These are phyloP conservation scores for Glonium stellatum DNA, from an alignment of 495 filamentous ascomycete species.

Conservation along the genomic window DNA sequence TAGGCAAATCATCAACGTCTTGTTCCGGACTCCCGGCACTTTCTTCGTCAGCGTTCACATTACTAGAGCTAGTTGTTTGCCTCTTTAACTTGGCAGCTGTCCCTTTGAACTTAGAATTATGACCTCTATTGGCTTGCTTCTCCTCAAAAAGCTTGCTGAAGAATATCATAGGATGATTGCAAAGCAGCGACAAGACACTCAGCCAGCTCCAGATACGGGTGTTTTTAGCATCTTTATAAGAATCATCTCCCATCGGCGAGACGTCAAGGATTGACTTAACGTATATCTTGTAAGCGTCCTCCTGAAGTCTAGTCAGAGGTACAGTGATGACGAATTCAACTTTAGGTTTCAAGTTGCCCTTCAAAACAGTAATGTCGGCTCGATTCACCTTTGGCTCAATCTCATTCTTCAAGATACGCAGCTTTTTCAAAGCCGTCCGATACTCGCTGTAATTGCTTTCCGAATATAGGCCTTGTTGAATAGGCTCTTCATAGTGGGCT, in stretches of 20 bases:
- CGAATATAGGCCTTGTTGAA: slow-evolving; percentile 57
- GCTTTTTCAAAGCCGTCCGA: slow-evolving; percentile 54
- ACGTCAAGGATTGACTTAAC: slow-evolving; percentile 32
- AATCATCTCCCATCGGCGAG: slow-evolving; percentile 20
- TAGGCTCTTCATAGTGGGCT: slow-evolving; percentile 61
- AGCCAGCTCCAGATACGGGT: slow-evolving; percentile 45
- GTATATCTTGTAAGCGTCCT: slow-evolving; percentile 54
- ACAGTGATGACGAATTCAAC: slow-evolving; percentile 75
- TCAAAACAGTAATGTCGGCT: slow-evolving; percentile 59
- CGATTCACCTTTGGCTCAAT: slow-evolving; percentile 76
- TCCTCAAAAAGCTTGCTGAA: slow-evolving; percentile 37
- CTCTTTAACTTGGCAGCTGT: slow-evolving; percentile 4
- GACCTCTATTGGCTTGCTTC: not conserved
- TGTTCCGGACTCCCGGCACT: not conserved
- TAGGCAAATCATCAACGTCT: not conserved
- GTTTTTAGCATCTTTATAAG: slow-evolving; percentile 11
- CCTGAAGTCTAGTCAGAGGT: slow-evolving; percentile 61
- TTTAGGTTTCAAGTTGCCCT: slow-evolving; percentile 60
- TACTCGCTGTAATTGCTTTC: slow-evolving; percentile 53
- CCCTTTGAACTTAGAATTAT: slow-evolving; percentile 29
- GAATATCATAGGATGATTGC: slow-evolving; percentile 69
- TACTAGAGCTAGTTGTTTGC: not conserved
- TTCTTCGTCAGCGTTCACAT: not conserved
- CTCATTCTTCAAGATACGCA: slow-evolving; percentile 62
- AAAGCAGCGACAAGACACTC: slow-evolving; percentile 54